phyloP scores from a whole-genome alignment of 1,139 yeast genomes.

The Lodderomyces theae region DNA sequence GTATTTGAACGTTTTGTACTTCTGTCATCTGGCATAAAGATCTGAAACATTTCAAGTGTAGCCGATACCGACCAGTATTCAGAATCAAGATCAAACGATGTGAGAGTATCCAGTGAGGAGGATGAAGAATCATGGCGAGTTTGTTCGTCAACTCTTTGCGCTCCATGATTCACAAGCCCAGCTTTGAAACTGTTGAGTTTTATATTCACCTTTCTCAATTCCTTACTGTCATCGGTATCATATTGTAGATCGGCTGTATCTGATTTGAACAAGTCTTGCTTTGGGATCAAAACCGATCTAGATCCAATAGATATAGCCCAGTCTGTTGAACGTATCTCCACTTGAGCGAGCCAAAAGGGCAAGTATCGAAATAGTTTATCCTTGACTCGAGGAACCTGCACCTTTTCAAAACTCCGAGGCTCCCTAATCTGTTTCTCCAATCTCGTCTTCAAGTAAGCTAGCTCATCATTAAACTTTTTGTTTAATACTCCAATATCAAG shows the following conservation, averaged over 20 bases:
- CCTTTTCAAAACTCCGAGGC: neutral
- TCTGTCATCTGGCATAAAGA: conserved; percentile 9
- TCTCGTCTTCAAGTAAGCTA: conserved; percentile 17
- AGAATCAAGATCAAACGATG: conserved; percentile 8
- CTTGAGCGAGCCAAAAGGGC: conserved; percentile 48
- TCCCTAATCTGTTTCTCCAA: conserved; percentile 1
- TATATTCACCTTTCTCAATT: conserved; percentile 29
- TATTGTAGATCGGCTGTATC: conserved; percentile 33
- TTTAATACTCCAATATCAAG: conserved; percentile 32
- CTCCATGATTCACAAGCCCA: conserved; percentile 8
- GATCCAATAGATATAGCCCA: conserved; percentile 49
- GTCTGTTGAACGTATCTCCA: conserved; percentile 30
- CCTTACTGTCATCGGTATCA: conserved; percentile 38
- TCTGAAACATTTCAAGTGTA: conserved; percentile 11
- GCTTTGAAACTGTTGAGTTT: conserved; percentile 9
- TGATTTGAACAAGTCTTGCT: conserved; percentile 33
- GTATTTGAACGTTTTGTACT: conserved; percentile 7
- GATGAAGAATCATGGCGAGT: conserved; percentile 6
- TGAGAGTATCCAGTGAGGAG: conserved; percentile 14
- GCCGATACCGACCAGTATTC: conserved; percentile 12
- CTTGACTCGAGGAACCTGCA: no score
- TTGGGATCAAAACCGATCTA: conserved; percentile 56
- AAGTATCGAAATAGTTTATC: conserved; percentile 34
- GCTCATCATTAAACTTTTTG: conserved; percentile 25
- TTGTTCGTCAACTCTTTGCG: conserved; percentile 2